These are phyloP conservation scores for Moringa oleifera DNA, from an alignment of 345 rosid species.

Conservation along the genomic window DNA sequence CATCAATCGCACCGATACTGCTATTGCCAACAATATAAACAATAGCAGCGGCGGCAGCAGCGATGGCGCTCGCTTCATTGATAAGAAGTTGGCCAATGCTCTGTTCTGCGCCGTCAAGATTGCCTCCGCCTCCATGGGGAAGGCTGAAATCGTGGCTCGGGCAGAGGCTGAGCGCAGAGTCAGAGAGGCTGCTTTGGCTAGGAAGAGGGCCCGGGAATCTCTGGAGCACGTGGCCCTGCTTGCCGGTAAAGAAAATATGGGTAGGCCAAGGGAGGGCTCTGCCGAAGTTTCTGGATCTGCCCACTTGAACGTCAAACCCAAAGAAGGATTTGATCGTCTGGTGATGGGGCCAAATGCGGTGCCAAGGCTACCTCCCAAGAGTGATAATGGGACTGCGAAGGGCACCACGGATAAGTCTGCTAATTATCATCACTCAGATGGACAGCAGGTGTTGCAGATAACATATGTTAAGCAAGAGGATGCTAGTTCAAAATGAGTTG, in stretches of 20 bases:
- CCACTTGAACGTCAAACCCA: conserved; percentile 14
- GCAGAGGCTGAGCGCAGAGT: conserved; percentile 52
- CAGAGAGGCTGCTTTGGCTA: conserved; percentile 52
- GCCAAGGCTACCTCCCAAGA: no score
- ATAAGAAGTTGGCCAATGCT: conserved; percentile 33
- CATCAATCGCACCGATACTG: no score
- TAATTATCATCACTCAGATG: not conserved
- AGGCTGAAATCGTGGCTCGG: conserved; percentile 33
- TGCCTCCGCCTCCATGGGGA: conserved; percentile 46
- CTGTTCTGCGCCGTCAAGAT: conserved; percentile 62
- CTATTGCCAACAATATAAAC: no score
- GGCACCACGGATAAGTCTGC: conserved; percentile 5
- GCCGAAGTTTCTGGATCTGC: conserved; percentile 13
- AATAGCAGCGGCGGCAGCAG: not conserved
- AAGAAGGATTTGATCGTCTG: not conserved
- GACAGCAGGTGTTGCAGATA: not conserved
- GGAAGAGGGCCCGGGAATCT: conserved; percentile 69
- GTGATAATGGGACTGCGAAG: conserved; percentile 10
- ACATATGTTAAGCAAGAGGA: conserved; percentile 1
- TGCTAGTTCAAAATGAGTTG: not conserved
- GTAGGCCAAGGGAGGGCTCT: conserved; percentile 15
- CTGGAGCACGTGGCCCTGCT: conserved; percentile 37
- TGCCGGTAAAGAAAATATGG: conserved; percentile 8
- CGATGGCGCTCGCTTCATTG: conserved; percentile 18
- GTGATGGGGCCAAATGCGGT: conserved; percentile 5